Evolutionary conservation across 495 filamentous ascomycete species (phyloP), one percentile per base, ranked within the genome.

Genomic region (Hypomontagnella submonticulosa): DNA sequence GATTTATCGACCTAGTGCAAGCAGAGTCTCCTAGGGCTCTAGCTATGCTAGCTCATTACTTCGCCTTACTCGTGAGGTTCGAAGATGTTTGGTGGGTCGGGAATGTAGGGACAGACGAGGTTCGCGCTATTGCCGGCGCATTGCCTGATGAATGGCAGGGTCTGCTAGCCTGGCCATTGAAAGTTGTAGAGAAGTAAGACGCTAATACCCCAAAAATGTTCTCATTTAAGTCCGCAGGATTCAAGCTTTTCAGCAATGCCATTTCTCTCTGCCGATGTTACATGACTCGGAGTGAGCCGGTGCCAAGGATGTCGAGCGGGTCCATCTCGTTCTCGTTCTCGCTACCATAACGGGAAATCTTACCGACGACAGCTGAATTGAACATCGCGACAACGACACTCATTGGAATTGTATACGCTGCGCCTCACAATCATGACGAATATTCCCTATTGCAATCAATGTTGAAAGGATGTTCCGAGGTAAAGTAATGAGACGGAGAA

Each of bases 1-100:
- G 65, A 10, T 83, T 77, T 46, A 60, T 77, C 41, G 63, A 73
- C 1, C 51, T 77, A n/a, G 68, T 81, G 15, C 56, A 66, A 13
- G 68, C 74, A 59, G 61, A 48, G 32, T 60, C 67, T 10, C 78
- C 79, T 2, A 75, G 79, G 11, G 77, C 79, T 15, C 37, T 77
- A n/a, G 75, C 75, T 4, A 58, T 78, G 1, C 50, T 83, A 6
- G 79, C 73, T 1, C 75, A 81, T 60, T 74, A 71, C 44, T 83
- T 81, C 63, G 75, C 76, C 0, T 50, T 77, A 19, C 55, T 73
- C 10, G 66, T 65, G 10, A 67, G 44, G 15, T 64, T 74, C 18
- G 62, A 73, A 2, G 51, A 73, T 55, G 44, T 75, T 1, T 82
- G 80, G 79, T 82, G 77, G 79, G 58, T 80, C 50, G 73, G 62